Evolutionary conservation across 2,329 filamentous ascomycete genomes (phyloP).

Genomic region (Colletotrichum sp.): DNA sequence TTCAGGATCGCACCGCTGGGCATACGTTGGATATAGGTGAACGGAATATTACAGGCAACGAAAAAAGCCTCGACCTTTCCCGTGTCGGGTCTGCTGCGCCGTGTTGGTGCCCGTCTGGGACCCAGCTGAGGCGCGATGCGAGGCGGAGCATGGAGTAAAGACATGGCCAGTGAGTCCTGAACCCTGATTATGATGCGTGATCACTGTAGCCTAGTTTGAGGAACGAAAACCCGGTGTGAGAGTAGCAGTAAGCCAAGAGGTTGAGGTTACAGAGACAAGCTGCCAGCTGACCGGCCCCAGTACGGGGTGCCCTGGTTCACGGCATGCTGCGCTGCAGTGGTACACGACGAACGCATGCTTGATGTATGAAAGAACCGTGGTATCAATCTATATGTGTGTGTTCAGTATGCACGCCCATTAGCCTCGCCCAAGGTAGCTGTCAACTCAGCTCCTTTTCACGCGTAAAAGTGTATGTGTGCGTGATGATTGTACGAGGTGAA

Average conservation of each 20-base stretch:
- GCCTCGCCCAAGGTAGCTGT: not conserved
- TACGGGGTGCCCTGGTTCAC: not conserved
- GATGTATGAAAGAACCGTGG: not conserved
- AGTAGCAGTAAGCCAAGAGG: not conserved
- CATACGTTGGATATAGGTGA: not conserved
- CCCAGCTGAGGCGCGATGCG: not conserved
- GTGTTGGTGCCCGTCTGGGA: not conserved
- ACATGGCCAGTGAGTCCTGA: not conserved
- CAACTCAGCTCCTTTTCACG: not conserved
- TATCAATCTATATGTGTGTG: slow-evolving; percentile 14
- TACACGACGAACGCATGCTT: not conserved
- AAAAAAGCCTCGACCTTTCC: not conserved
- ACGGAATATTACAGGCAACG: not conserved
- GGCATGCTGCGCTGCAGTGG: not conserved
- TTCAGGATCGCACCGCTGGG: not conserved
- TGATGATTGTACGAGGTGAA: not conserved
- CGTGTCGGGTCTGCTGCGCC: not conserved
- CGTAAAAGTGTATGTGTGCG: not conserved
- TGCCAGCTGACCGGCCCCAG: not conserved
- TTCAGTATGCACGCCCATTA: not conserved
- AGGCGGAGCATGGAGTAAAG: not conserved
- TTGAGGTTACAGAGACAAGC: not conserved
- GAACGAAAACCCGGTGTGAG: not conserved
- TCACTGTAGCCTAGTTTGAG: not conserved
- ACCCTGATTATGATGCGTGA: not conserved